These are phyloP conservation scores for Fusarium sterilihyphosum DNA, from an alignment of 2,329 filamentous ascomycete species.

Conservation along the genomic window DNA sequence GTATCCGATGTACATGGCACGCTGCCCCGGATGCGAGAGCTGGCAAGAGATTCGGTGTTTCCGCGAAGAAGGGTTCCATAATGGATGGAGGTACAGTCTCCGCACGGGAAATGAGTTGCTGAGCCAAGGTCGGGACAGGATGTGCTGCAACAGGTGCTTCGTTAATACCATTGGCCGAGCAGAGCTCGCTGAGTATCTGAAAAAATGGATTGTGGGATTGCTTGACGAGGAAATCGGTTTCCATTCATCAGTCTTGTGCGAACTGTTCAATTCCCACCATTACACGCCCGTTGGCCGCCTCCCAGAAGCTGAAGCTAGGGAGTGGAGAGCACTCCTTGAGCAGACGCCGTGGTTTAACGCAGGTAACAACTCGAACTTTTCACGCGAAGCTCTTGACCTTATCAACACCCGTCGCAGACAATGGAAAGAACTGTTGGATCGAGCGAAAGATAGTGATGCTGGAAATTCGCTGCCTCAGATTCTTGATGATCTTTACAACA, in stretches of 20 bases:
- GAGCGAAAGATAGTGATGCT: background rate
- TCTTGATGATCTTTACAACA: background rate
- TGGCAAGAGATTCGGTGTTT: constrained; percentile 32
- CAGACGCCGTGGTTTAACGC: background rate
- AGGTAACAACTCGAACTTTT: background rate
- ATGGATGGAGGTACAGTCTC: background rate
- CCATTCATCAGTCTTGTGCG: background rate
- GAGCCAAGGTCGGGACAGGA: background rate
- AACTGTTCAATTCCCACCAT: background rate
- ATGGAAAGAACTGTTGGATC: background rate
- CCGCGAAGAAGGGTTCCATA: background rate
- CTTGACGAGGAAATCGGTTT: background rate
- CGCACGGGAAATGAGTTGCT: background rate
- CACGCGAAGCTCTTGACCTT: background rate
- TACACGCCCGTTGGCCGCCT: accelerated
- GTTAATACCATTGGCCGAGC: background rate
- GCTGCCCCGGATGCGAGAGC: constrained; percentile 15
- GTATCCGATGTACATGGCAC: constrained; percentile 23
- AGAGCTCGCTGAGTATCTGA: background rate
- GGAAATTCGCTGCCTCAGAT: background rate
- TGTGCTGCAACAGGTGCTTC: constrained; percentile 19
- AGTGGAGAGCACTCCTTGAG: background rate
- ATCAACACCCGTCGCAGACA: background rate
- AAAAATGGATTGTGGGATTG: background rate
- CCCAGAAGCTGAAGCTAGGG: background rate